phyloP scores from a whole-genome alignment of 306 rosid genomes.

The Hylodesmum podocarpum region DNA sequence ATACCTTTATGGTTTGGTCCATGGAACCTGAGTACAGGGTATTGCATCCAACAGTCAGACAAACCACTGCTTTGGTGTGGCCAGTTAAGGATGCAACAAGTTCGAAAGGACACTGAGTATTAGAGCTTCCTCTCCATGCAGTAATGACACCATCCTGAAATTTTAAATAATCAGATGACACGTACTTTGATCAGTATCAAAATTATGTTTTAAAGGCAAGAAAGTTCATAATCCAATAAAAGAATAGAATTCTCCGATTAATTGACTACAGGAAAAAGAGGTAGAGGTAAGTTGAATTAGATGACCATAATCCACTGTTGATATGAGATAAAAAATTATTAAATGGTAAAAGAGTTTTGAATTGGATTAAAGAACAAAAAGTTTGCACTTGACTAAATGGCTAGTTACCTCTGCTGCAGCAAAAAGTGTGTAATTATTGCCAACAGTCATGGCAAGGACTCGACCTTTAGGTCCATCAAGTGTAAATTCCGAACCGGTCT shows the following conservation, averaged over 20 bases:
- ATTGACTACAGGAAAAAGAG: neutral
- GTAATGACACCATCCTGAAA: slow-evolving; percentile 42
- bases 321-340: neutral
- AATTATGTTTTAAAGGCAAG: neutral
- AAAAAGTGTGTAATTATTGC: slow-evolving; percentile 36
- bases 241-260: neutral
- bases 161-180: too few species aligned
- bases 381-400: too few species aligned
- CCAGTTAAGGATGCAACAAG: too few species aligned
- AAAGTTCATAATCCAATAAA: neutral
- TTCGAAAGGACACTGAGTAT: slow-evolving; percentile 24
- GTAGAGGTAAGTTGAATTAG: neutral
- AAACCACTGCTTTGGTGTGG: too few species aligned
- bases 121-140: slow-evolving; percentile 40
- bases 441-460: slow-evolving; percentile 35
- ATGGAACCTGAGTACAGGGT: slow-evolving; percentile 42
- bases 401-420: slow-evolving; percentile 38
- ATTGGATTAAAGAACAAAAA: neutral
- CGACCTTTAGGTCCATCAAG: too few species aligned
- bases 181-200: neutral
- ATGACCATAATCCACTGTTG: neutral
- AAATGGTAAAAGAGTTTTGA: neutral
- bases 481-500: too few species aligned
- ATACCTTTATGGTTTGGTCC: slow-evolving; percentile 44
- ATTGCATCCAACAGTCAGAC: too few species aligned